phyloP scores from a whole-genome alignment of 441 rosid genomes.

The Pelargonium cotyledonis region DNA sequence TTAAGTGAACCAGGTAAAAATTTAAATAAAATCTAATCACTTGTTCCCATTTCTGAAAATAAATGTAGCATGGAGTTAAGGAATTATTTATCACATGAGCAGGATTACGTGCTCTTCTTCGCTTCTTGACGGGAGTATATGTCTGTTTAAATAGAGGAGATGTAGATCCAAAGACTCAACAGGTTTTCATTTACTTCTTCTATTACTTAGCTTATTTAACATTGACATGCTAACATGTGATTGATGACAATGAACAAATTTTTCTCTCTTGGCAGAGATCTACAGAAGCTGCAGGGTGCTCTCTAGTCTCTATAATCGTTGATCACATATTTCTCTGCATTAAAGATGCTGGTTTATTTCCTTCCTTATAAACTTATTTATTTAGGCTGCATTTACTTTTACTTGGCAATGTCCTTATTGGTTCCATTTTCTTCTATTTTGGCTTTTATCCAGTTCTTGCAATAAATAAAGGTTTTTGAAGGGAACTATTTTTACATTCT shows the following conservation, averaged over 20 bases:
- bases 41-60: constrained; percentile 9
- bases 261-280: constrained; percentile 45
- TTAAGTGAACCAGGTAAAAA: constrained; percentile 91
- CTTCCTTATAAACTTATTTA: not conserved
- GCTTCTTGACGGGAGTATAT: constrained; percentile 91
- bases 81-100: constrained; percentile 22
- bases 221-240: constrained; percentile 1
- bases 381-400: not conserved
- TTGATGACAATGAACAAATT: not conserved
- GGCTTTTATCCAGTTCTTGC: constrained; percentile 6
- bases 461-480: constrained; percentile 12
- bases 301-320: constrained; percentile 78
- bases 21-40: constrained; percentile 9
- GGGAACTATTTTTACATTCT: constrained; percentile 11
- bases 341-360: constrained; percentile 80
- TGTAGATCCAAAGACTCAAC: constrained; percentile 74
- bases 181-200: constrained; percentile 40
- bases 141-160: constrained; percentile 93
- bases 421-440: not conserved
- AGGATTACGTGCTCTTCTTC: constrained; percentile 98
- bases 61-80: constrained; percentile 9
- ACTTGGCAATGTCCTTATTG: not conserved
- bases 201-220: constrained; percentile 3
- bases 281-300: constrained; percentile 88
- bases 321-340: constrained; percentile 96